These are phyloP conservation scores for Fusarium sp. DNA, from an alignment of 2,329 filamentous ascomycete genomes.

Conservation along the genomic window DNA sequence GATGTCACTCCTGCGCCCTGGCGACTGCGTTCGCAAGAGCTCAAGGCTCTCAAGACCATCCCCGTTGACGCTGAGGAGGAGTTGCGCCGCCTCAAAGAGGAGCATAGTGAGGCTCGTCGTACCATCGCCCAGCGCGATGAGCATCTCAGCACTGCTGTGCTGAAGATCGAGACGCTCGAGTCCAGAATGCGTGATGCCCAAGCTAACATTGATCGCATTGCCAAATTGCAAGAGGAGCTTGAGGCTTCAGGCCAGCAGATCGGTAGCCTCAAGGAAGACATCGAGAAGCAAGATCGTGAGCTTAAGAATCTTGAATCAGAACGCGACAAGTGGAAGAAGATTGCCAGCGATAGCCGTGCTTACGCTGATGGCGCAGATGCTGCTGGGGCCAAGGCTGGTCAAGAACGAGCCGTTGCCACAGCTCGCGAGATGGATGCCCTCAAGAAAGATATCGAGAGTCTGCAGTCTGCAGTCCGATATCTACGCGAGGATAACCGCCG, in stretches of 20 bases:
- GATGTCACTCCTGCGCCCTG: slow-evolving; percentile 81
- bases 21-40: slow-evolving; percentile 81
- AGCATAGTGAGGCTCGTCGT: slow-evolving; percentile 80
- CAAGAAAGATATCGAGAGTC: slow-evolving; percentile 71
- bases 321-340: slow-evolving; percentile 76
- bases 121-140: slow-evolving; percentile 79
- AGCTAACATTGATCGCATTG: slow-evolving; percentile 76
- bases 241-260: slow-evolving; percentile 61
- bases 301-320: slow-evolving; percentile 71
- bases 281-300: slow-evolving; percentile 74
- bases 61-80: slow-evolving; percentile 87
- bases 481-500: slow-evolving; percentile 73
- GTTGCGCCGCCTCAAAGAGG: slow-evolving; percentile 79
- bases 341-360: slow-evolving; percentile 68
- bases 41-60: slow-evolving; percentile 82
- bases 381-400: slow-evolving; percentile 63
- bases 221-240: slow-evolving; percentile 69
- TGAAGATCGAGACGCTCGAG: slow-evolving; percentile 93
- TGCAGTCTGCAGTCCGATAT: slow-evolving; percentile 73
- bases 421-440: slow-evolving; percentile 78
- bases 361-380: slow-evolving; percentile 63
- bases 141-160: slow-evolving; percentile 83
- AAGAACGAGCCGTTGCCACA: slow-evolving; percentile 74
- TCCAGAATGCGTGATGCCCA: slow-evolving; percentile 85
- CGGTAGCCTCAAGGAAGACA: slow-evolving; percentile 66